Conservation (phyloP, 371 early-diverging fungal species). For the Furculomyces boomerangus region DNA sequence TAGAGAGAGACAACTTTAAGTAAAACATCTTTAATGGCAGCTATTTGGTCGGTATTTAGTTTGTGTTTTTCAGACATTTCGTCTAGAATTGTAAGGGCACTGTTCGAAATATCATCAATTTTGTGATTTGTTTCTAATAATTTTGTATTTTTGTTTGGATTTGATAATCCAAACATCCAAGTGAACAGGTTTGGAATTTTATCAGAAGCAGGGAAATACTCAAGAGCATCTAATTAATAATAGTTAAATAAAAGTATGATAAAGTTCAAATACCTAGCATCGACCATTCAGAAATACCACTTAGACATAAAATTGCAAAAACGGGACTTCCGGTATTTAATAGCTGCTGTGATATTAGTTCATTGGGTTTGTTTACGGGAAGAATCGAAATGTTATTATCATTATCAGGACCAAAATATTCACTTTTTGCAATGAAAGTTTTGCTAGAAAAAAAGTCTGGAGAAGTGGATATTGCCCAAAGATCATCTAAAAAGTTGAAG, state of each 20-base stretch:
- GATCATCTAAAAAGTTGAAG: slow-evolving; percentile 9
- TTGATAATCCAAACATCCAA: slow-evolving; percentile 18
- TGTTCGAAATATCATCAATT: neutral
- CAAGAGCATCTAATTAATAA: slow-evolving; percentile 26
- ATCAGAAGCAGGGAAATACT: slow-evolving; percentile 20
- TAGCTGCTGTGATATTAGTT: slow-evolving; percentile 9
- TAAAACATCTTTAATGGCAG: slow-evolving; percentile 33
- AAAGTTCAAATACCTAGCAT: slow-evolving; percentile 32
- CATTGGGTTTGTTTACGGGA: slow-evolving; percentile 17
- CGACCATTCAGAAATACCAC: slow-evolving; percentile 50
- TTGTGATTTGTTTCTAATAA: slow-evolving; percentile 8
- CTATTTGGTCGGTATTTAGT: slow-evolving; percentile 32
- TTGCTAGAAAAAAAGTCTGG: slow-evolving; percentile 8
- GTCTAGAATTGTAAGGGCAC: slow-evolving; percentile 2
- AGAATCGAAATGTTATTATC: slow-evolving; percentile 18
- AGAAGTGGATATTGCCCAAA: slow-evolving; percentile 18
- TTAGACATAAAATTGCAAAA: slow-evolving; percentile 41
- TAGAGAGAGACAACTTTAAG: slow-evolving; percentile 31
- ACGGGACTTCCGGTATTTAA: slow-evolving; percentile 12
- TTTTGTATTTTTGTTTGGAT: slow-evolving; percentile 5
- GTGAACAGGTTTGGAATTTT: slow-evolving; percentile 28
- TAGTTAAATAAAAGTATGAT: neutral
- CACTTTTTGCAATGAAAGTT: slow-evolving; percentile 20
- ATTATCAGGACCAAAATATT: slow-evolving; percentile 19
- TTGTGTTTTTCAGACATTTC: slow-evolving; percentile 5